Base-by-base conservation (phyloP, 1,284 basidiomycete species). In the Takashimella tepidaria region DNA sequence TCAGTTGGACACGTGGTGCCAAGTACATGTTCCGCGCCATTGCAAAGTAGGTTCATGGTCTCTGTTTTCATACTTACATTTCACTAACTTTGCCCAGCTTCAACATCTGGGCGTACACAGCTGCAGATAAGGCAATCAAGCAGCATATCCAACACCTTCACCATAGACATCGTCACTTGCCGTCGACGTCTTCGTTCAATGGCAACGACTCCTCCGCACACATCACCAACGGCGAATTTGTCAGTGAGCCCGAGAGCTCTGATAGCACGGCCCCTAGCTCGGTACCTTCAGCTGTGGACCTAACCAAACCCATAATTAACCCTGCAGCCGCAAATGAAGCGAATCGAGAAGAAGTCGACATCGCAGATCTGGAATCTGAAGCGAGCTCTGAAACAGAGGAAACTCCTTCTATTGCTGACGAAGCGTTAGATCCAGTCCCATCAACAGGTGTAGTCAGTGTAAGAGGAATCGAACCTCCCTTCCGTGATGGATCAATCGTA, bases 401-500 rank as follows among this genome's bases (percentile, higher is more conserved):
- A 5, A 51, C 54, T 11, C 45, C 40, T 13, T 45, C 57, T 16
- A 52, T 49, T 21, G 47, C 51, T 20, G 51, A 53, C 27, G 24
- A 54, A 24, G 49, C 53, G 50, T 6, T 47, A 41, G 26, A 63
- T 37, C 31, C 27, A n/a, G 43, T 43, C 24, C 46, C 55, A 16
- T 47, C 60, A 24, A 48, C 31, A 8, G 62, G 63, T 2, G 51
- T 66, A 12, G 65, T 75, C 42, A 67, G 61, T 2, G 71, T 75
- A 4, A 61, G 55, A 0, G 75, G 74, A 2, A 50, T 43, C 2
- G 66, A 69, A 49, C 74, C 73, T 0, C 42, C 50, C 4, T 70
- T 69, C 40, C 63, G 73, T 53, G 72, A 73, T 25, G 45, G 53
- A 1, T 47, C 42, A 5, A 85, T 87, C 79, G 86, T 97, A 54